Conservation (phyloP, 2,329 filamentous ascomycete genomes). For the Colletotrichum cordylinicola region DNA sequence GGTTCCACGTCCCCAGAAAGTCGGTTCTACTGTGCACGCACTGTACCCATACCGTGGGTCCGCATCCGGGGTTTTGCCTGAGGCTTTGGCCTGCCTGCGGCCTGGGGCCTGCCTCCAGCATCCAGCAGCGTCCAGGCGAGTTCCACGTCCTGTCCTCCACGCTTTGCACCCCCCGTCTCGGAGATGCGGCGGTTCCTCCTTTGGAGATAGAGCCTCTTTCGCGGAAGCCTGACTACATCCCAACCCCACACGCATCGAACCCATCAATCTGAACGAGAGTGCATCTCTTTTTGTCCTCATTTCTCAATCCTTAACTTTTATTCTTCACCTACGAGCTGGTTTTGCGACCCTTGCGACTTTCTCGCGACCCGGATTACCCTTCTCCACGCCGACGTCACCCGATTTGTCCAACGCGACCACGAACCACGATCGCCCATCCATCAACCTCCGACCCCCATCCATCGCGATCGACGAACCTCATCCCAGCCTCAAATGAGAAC, state of each 20-base stretch:
- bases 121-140: background rate
- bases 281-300: background rate
- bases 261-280: slow-evolving; percentile 11
- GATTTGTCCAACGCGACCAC: slow-evolving; percentile 10
- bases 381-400: slow-evolving; percentile 21
- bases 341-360: background rate
- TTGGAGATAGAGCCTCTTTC: slow-evolving; percentile 6
- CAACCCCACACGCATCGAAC: slow-evolving; percentile 19
- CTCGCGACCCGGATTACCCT: background rate
- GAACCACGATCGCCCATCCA: background rate
- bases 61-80: slow-evolving; percentile 18
- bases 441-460: background rate
- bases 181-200: slow-evolving; percentile 20
- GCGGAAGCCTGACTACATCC: slow-evolving; percentile 22
- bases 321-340: background rate
- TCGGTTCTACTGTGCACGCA: background rate
- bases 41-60: background rate
- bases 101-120: background rate
- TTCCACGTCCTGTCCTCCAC: background rate
- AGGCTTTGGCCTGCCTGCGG: background rate
- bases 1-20: background rate
- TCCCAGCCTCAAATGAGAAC: slow-evolving; percentile 6
- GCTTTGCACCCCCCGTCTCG: slow-evolving; percentile 9
- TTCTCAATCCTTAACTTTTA: background rate
- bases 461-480: slow-evolving; percentile 8